A percentile compares a stretch with the other conserved stretches of the same genome.
Conservation (phyloP, 345 rosid genomes). For the Dovyalis caffra region DNA sequence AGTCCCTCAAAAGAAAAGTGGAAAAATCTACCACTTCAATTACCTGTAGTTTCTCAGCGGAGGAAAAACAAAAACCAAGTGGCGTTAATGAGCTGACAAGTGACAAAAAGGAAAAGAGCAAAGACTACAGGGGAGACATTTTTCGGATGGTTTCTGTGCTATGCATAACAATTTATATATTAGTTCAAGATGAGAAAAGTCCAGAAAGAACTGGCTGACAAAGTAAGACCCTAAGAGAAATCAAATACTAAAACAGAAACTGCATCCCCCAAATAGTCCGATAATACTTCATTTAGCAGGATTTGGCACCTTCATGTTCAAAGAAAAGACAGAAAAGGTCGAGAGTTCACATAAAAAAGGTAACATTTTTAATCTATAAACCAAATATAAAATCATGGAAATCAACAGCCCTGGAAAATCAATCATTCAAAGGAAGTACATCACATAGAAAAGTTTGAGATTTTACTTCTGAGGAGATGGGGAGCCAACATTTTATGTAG, state of each 20-base stretch:
- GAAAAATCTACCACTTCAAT: background rate
- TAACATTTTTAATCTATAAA: background rate
- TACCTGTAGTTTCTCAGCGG: background rate
- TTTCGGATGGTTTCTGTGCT: background rate
- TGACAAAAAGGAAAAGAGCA: background rate
- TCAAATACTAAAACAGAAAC: background rate
- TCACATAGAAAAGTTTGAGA: slow-evolving; percentile 22
- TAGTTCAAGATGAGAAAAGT: background rate
- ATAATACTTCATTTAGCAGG: background rate
- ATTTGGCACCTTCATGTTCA: background rate
- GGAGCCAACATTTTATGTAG: slow-evolving; percentile 99
- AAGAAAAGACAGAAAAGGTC: background rate
- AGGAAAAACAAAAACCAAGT: background rate
- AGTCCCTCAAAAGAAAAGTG: background rate
- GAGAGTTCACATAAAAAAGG: background rate
- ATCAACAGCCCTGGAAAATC: background rate
- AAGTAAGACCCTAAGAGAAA: background rate
- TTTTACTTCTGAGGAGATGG: slow-evolving; percentile 90
- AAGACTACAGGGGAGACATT: background rate
- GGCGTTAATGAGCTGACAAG: background rate
- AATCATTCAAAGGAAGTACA: slow-evolving; percentile 17
- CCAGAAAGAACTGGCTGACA: background rate
- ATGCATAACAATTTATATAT: background rate
- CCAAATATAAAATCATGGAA: background rate
- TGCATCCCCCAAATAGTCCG: background rate